Base-by-base conservation (phyloP, 331 rosid species). In the Rosa hybrid region DNA sequence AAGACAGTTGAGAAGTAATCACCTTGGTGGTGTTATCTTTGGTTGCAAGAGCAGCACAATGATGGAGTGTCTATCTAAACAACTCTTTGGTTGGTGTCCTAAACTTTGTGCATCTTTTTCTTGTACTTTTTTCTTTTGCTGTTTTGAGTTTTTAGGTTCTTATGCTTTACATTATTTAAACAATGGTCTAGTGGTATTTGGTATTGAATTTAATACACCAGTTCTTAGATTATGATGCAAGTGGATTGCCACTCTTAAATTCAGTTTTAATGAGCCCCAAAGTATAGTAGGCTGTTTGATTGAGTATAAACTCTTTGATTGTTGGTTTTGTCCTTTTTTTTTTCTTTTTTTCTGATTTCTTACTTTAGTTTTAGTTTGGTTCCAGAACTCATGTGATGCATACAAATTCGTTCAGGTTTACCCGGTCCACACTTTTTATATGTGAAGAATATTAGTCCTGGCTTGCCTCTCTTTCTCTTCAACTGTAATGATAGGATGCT, bases 381-480 rank as follows among this genome's bases (percentile, higher is more conserved):
- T 73, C 59, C 53, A 54, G 21, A 75, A 70, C 75, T 84, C 44
- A 70, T 77, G 81, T 49, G 41, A 72, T 57, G 39, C 46, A 12
- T 78, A 53, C 8, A 84, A 54, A 56, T 72, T 77, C 71, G 68
- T 73, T 84, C 89, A 93, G 99, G 97, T 6, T 89, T 91, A 78
- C 96, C 96, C 20, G 83, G 86, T 51, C 87, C 57, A 27, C 97
- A 94, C 75, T 90, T 85, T 70, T 81, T 87, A 46, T 93, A 86
- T 81, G 98, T 95, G 59, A 86, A 87, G 90, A 89, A 95, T 20
- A 89, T 95, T 68, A 84, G 82, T 79, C 93, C 86, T 10, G 97
- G 98, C 50, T 84, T 95, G 86, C 99, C 97, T 30, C 81, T 92
- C 45, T 92, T 95, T 85, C 86, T 95, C 53, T 95, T 92, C 96